Evolutionary conservation across 2,329 filamentous ascomycete genomes (phyloP), one percentile per base, ranked within the genome.

Genomic region (Tolypocladium inflatum): DNA sequence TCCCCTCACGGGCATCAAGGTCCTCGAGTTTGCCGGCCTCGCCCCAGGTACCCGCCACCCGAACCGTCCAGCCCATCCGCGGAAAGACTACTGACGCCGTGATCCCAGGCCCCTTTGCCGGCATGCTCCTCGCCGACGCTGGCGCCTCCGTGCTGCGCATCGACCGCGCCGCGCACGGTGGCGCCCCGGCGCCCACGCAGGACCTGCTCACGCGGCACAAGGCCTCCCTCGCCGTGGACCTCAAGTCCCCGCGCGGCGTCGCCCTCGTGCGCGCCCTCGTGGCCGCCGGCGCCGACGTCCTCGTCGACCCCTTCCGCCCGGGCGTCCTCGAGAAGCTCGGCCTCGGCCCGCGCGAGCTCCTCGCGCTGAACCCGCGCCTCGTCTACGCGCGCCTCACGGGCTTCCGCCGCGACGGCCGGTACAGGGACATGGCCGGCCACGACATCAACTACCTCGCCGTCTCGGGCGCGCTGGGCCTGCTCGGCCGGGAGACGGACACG

Each of bases 381-480:
- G 84, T 97, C 57, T 85, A 96, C 58, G 91, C 83, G 9, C 86
- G 93, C 45, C 88, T 97, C 82, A 94, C 91, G 2, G 93, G 93
- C 0, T 97, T 97, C 72, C 81, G 93, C 15, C 80, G 92, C 43
- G 90, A 95, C 73, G 93, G 92, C 0, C 87, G 85, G 66, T 97
- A 96, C 74, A 83, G 82, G 54, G 75, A 81, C 66, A 97, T 96
- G 92, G 91, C 92, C 0, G 92, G 92, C 51, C 92, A 97, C 70
- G 92, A 97, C 70, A 96, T 97, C 71, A 97, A 97, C 70, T 97
- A 97, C 73, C 87, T 97, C 48, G 90, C 92, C 54, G 90, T 96
- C 0, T 89, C 88, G 0, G 93, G 93, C 0, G 87, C 89, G 1
- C 74, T 97, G 35, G 80, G 81, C 0, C 78, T 96, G 73, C 81